Evolutionary conservation across 148 eudicot species (phyloP), one percentile per base, ranked within the genome.

Genomic region (Pharnaceum exiguum): DNA sequence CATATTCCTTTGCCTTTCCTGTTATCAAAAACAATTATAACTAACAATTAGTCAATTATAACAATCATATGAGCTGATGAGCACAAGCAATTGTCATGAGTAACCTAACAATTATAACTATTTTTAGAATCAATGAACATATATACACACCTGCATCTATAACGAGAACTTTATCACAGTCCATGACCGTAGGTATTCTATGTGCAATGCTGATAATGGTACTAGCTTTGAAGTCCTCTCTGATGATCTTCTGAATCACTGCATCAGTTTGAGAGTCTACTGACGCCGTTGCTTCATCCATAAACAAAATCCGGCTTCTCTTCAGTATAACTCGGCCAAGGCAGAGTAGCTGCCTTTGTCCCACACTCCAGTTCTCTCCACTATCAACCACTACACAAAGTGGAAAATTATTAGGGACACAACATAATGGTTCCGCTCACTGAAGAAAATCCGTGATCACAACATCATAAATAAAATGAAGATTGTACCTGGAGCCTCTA

Each of bases 231-330:
- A 93, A 88, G 63, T 93, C 98, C 79, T 85, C 96, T 26, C 99
- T 57, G 49, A 93, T 93, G 58, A 93, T 85, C 59, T 60, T 81
- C 67, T 93, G 99, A 52, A 93, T 89, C 40, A 83, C 91, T 13
- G 85, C 96, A 65, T 93, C 96, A 0, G 96, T 88, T 55, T 85
- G 95, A 19, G 96, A 89, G 78, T 93, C 99, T n/a, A 93, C 96
- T 0, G 96, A 93, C 15, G 96, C 99, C 10, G 96, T 93, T 12
- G 99, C 99, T 75, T 93, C 98, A 19, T 93, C 98, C 98, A 93
- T 83, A 45, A 93, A 93, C 67, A 93, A 48, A 17, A 93, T 76
- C 24, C 83, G 61, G 71, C 96, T 88, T 37, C 31, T 82, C 77
- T 93, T 93, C 25, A 93, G 75, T 90, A 93, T 81, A 24, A 93